Percentiles rank a stretch among this genome's conserved stretches.
phyloP scores from a whole-genome alignment of 176 grass and related monocot species.

The Puccinellia tenuiflora region DNA sequence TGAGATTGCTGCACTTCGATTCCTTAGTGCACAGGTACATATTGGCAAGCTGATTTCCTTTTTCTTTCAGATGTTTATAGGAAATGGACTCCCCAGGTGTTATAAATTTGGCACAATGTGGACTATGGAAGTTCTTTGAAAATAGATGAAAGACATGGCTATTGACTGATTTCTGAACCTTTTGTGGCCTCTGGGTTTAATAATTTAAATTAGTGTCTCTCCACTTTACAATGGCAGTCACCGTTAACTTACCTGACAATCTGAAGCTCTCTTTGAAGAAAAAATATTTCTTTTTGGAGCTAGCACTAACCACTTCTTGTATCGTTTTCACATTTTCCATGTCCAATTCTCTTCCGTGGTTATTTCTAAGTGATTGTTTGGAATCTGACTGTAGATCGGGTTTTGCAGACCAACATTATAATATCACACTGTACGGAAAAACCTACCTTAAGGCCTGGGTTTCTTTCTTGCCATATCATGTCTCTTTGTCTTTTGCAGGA shows the following conservation, averaged over 20 bases:
- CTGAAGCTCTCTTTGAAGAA: not conserved
- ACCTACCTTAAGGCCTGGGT: not conserved
- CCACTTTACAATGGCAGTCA: not conserved
- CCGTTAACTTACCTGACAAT: not conserved
- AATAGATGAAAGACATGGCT: not conserved
- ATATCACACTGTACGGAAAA: not conserved
- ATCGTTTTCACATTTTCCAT: not conserved
- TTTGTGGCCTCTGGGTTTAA: not conserved
- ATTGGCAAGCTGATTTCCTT: not conserved
- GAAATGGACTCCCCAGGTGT: not conserved
- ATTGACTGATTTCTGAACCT: not conserved
- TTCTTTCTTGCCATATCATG: not conserved
- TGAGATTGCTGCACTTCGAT: conserved; percentile 87
- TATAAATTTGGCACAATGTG: conserved; percentile 3
- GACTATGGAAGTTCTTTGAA: not conserved
- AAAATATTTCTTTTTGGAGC: not conserved
- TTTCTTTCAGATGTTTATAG: not conserved
- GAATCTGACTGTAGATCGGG: not conserved
- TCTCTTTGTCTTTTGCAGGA: conserved; percentile 36
- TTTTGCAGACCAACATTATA: not conserved
- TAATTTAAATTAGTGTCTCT: not conserved
- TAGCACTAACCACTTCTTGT: not conserved
- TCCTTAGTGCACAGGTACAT: conserved; percentile 87
- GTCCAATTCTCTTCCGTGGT: not conserved
- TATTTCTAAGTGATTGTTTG: not conserved